Evolutionary conservation across 495 filamentous ascomycete genomes (phyloP), one percentile per base, ranked within the genome.

Genomic region (Talaromyces thailandensis): DNA sequence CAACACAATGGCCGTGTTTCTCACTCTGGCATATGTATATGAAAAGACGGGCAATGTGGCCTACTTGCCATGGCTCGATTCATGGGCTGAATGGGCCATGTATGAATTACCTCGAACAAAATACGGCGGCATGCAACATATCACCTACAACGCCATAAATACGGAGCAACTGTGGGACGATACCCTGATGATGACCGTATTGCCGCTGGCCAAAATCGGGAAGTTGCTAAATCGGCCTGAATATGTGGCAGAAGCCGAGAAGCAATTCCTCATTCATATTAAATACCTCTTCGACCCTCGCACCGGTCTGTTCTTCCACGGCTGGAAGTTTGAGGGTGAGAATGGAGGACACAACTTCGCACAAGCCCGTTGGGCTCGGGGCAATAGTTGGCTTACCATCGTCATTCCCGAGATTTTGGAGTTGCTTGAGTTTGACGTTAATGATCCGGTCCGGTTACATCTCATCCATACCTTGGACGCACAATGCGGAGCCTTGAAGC

Each of bases 111-210:
- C 81, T 28, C 81, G 88, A 26, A 90, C 88, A 4, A 81, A 79
- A 18, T 84, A 83, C 68, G 87, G 87, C 37, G 88, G 88, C 60
- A 87, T 90, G 84, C 86, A 89, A 63, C 88, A 91, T 64, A 77
- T 84, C 62, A 91, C 88, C 14, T 89, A 88, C 56, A 67, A 86
- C 32, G 77, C 81, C 1, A 76, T 80, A 32, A 88, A 91, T 70
- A 76, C 81, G 28, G 78, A 88, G 67, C 85, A 91, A 69, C 75
- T 90, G 53, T 91, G 88, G 88, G 88, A 89, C 61, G 88, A 91
- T 65, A 87, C 88, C 23, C 77, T 91, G 51, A 90, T 91, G 87
- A 91, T 91, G 88, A 89, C 86, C 11, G 88, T 88, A 1, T 70
- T 90, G 73, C 88, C 88, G 6, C 77, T 90, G 1, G 87, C 87